Conservation (phyloP, 2,329 filamentous ascomycete species). For the Monilinia vaccinii-corymbosi region DNA sequence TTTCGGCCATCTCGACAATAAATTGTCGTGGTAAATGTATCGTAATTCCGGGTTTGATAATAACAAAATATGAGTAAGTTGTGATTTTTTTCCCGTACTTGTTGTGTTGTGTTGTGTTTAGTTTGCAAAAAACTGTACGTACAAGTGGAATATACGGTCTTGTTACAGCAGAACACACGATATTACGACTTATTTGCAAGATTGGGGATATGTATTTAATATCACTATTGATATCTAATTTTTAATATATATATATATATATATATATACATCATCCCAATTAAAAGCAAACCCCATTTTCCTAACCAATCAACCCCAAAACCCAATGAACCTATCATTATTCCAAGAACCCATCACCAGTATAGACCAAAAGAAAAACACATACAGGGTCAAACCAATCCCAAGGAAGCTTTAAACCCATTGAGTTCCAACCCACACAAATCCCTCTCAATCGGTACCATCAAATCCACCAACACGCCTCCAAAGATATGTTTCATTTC, state of each 20-base stretch:
- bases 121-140: background rate
- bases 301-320: too few species aligned
- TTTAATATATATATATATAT: too few species aligned
- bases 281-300: too few species aligned
- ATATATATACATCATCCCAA: too few species aligned
- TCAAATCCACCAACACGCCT: background rate
- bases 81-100: background rate
- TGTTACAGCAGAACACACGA: too few species aligned
- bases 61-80: background rate
- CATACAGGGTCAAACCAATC: background rate
- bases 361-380: too few species aligned
- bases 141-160: too few species aligned
- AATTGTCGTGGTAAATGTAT: background rate
- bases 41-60: background rate
- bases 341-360: too few species aligned
- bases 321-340: background rate
- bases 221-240: too few species aligned
- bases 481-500: background rate
- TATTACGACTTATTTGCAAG: background rate
- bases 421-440: background rate
- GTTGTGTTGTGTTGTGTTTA: too few species aligned
- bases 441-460: background rate
- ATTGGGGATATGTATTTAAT: too few species aligned
- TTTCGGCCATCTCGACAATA: background rate
- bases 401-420: background rate